phyloP scores from a whole-genome alignment of 2,329 filamentous ascomycete species.

The Eurotiales sp. region DNA sequence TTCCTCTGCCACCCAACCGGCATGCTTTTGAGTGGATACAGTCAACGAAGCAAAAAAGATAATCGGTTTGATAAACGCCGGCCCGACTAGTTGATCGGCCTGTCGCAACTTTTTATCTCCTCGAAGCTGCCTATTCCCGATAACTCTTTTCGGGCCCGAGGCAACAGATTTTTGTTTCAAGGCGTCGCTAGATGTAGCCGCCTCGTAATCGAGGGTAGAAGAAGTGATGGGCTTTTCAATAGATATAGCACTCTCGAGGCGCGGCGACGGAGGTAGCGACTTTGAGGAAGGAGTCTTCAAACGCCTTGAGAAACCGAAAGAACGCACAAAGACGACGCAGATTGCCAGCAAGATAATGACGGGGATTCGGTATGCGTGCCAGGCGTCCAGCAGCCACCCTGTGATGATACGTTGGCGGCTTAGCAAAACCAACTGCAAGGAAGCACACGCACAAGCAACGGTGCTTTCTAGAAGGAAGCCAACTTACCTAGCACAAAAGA shows the following conservation, averaged over 20 bases:
- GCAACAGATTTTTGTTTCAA: constrained; percentile 17
- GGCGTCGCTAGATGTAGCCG: neutral
- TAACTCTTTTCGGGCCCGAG: constrained; percentile 31
- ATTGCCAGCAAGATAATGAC: constrained; percentile 39
- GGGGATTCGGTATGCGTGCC: constrained; percentile 47
- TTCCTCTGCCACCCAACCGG: constrained; percentile 58
- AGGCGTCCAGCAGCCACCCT: constrained; percentile 38
- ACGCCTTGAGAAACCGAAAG: constrained; percentile 19
- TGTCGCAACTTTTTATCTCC: constrained; percentile 21
- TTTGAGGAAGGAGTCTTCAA: constrained; percentile 27
- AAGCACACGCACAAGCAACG: neutral
- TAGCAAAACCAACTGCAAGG: no score
- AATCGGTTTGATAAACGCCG: constrained; percentile 56
- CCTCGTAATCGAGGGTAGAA: neutral
- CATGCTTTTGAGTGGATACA: constrained; percentile 72
- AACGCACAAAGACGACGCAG: constrained; percentile 23
- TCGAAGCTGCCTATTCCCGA: constrained; percentile 30
- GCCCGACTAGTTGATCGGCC: constrained; percentile 17
- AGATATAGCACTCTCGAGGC: constrained; percentile 3
- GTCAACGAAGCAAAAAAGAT: constrained; percentile 90
- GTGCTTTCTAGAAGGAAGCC: neutral
- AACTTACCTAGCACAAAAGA: constrained; percentile 10
- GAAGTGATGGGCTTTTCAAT: neutral
- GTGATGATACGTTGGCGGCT: no score
- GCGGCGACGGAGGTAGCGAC: constrained; percentile 30